A percentile compares a stretch with the other conserved stretches of the same genome.
These are phyloP conservation scores for Stipa capillata DNA, from an alignment of 176 grass and related monocot genomes.

Conservation along the genomic window DNA sequence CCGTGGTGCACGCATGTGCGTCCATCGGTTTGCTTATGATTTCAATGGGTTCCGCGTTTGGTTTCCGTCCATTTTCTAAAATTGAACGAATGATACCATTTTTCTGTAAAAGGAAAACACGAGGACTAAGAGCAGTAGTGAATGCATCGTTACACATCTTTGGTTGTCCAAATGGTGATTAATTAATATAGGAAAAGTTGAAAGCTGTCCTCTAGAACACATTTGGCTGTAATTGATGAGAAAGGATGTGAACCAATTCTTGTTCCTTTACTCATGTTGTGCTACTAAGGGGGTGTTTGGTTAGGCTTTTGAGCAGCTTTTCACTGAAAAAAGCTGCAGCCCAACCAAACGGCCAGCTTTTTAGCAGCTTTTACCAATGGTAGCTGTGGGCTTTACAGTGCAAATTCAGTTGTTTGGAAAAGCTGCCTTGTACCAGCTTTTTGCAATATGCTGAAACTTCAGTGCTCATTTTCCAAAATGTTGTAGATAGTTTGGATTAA, in stretches of 20 bases:
- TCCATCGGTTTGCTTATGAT: neutral
- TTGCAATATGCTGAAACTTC: no score
- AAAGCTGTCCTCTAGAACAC: neutral
- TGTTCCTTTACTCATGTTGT: neutral
- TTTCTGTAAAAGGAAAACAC: neutral
- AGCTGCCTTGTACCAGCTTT: no score
- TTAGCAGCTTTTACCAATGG: no score
- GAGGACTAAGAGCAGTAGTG: neutral
- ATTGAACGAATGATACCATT: neutral
- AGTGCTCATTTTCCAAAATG: no score
- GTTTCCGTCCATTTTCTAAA: neutral
- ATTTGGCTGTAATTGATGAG: neutral
- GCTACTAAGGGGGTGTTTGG: no score
- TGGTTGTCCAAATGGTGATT: neutral
- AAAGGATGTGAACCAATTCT: neutral
- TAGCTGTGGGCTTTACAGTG: no score
- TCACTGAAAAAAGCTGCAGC: no score
- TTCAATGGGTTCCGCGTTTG: neutral
- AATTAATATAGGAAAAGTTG: neutral
- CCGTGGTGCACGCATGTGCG: no score
- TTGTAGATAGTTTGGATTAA: no score
- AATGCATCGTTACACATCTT: neutral
- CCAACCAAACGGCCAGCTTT: no score
- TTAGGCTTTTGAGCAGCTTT: no score
- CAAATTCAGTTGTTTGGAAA: no score